Conservation (phyloP, 257 asterid species). For the Haberlea rhodopensis region DNA sequence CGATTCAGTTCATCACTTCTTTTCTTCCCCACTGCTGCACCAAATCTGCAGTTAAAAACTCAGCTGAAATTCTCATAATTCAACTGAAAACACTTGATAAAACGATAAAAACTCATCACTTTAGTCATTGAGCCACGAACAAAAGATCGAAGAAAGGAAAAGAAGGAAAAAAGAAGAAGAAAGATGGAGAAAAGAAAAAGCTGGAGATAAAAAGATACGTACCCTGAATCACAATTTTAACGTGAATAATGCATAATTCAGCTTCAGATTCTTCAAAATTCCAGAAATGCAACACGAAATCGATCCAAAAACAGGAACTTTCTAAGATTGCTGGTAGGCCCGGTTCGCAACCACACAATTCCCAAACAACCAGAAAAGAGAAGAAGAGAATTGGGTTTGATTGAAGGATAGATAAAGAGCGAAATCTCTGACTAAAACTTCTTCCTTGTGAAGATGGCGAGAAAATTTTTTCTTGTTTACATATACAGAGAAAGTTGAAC, state of each 20-base stretch:
- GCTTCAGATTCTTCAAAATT: constrained; percentile 40
- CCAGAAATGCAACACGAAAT: constrained; percentile 35
- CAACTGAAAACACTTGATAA: too few species aligned
- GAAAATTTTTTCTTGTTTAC: constrained; percentile 30
- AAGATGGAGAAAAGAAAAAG: constrained; percentile 30
- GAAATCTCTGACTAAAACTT: constrained; percentile 27
- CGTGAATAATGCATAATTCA: constrained; percentile 47
- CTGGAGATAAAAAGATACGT: constrained; percentile 24
- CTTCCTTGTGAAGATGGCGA: constrained; percentile 19
- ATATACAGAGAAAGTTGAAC: background rate
- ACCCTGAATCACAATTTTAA: constrained; percentile 33
- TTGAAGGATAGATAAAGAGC: background rate
- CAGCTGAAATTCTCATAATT: constrained; percentile 39
- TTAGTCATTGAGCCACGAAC: constrained; percentile 10
- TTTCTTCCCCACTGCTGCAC: constrained; percentile 18
- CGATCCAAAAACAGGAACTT: constrained; percentile 44
- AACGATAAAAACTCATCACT: too few species aligned
- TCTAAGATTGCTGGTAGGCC: constrained; percentile 41
- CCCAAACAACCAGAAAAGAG: constrained; percentile 18
- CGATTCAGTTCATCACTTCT: constrained; percentile 14
- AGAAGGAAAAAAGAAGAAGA: too few species aligned
- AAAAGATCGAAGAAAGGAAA: background rate
- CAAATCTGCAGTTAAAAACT: constrained; percentile 34
- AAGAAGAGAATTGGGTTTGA: constrained; percentile 1
- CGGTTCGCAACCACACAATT: constrained; percentile 30